Evolutionary conservation across 179 eudicot species (phyloP), one percentile per base, ranked within the genome.

Genomic region (Drosera spatulata): DNA sequence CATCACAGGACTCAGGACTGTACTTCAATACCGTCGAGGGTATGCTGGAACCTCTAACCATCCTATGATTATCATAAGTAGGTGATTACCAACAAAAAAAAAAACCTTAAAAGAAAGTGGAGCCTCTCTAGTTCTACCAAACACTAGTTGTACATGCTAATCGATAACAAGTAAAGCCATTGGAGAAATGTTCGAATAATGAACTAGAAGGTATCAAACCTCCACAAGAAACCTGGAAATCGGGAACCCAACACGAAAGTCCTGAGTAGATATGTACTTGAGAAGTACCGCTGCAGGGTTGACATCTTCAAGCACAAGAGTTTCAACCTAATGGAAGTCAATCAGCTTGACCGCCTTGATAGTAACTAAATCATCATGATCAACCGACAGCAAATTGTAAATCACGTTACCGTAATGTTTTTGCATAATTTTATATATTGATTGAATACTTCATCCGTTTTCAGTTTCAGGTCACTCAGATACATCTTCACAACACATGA

Each of bases 171-270:
- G 45, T 4, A 43, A 43, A 43, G 8, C 37, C 10, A 46, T 59
- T 14, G 38, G 15, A 53, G 51, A 44, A 60, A 61, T 15, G 45
- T 4, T 43, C 8, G 8, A 7, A 43, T 43, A 43, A 43, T 7
- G 6, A 43, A 43, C 45, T 4, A 4, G 10, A 65, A 66, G 9
- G 47, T 10, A 12, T 22, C 42, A 43, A 79, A 82, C 96, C 94
- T 79, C 60, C 63, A 55, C 52, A 86, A 66, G 48, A 72, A 83
- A 65, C 65, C 73, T 13, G 78, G 48, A 8, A 79, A 64, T 75
- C 72, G 77, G 45, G 95, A 88, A 37, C 96, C 96, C 71, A 88
- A 59, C 10, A 86, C 95, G 58, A 88, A 72, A 69, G 81, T 84
- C 65, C 69, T 77, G 38, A 58, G 75, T 71, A 38, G 63, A 55